phyloP scores from a whole-genome alignment of 73 alveolate genomes.

The Effrenium voratum region DNA sequence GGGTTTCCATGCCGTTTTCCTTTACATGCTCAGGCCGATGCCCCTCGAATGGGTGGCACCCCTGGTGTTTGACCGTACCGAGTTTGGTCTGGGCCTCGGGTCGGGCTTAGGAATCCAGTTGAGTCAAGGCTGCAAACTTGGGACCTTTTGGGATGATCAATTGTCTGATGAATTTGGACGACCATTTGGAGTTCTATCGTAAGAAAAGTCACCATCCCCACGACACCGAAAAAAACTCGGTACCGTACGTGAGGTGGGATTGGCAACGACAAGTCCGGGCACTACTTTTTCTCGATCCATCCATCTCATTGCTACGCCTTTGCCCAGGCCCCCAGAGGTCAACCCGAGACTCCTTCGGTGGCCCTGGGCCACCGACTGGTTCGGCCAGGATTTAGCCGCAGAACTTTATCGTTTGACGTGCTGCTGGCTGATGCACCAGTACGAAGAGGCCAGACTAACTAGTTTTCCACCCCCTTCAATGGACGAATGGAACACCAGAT shows the following conservation, averaged over 20 bases:
- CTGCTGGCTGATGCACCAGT: constrained; percentile 91
- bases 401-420: constrained; percentile 90
- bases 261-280: constrained; percentile 46
- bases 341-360: not conserved
- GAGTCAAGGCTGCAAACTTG: no score
- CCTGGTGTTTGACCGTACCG: constrained; percentile 73
- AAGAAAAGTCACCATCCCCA: no score
- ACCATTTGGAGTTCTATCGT: no score
- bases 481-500: not conserved
- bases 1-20: no score
- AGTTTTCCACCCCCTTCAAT: not conserved
- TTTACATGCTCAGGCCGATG: constrained; percentile 43
- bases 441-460: constrained; percentile 11
- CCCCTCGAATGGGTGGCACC: constrained; percentile 90
- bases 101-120: no score
- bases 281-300: constrained; percentile 67
- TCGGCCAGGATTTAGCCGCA: constrained; percentile 62
- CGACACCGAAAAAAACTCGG: no score
- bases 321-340: constrained; percentile 32
- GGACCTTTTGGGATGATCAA: no score
- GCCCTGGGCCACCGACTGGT: not conserved
- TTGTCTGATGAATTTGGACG: no score
- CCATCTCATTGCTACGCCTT: constrained; percentile 66
- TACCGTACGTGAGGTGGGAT: not conserved
- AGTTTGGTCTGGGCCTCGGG: no score